Conservation (phyloP, 2,329 filamentous ascomycete species). For the Alternaria brassicicola region DNA sequence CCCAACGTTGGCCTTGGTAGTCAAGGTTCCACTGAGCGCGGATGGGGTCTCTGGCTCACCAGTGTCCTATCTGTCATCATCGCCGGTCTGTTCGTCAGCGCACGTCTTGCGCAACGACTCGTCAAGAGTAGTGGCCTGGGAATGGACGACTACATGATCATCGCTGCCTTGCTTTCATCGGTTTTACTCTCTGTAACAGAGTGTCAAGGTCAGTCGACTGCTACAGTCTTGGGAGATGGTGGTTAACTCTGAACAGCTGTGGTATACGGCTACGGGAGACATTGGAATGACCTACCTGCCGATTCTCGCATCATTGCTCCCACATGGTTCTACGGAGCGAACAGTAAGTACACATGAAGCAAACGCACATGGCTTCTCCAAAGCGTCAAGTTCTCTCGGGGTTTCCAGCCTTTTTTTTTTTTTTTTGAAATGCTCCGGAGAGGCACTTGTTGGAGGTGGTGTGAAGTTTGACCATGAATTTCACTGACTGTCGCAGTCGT, state of each 20-base stretch:
- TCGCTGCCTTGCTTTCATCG: conserved; percentile 26
- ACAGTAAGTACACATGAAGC: conserved; percentile 17
- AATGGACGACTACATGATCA: conserved; percentile 33
- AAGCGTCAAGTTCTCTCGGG: background rate
- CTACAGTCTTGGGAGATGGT: background rate
- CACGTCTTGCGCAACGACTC: conserved; percentile 24
- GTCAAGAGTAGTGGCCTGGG: conserved; percentile 26
- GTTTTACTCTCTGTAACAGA: conserved; percentile 29
- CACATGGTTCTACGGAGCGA: conserved; percentile 41
- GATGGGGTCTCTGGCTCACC: conserved; percentile 31
- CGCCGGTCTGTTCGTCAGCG: conserved; percentile 24
- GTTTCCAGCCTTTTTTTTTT: too few species aligned
- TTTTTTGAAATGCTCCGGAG: background rate
- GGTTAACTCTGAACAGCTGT: conserved; percentile 21
- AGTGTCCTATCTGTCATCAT: conserved; percentile 29
- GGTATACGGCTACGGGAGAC: conserved; percentile 30
- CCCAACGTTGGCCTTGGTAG: conserved; percentile 32
- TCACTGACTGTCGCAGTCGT: conserved; percentile 22
- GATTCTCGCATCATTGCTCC: conserved; percentile 25
- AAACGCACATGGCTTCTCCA: background rate
- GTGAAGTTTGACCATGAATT: background rate
- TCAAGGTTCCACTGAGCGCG: conserved; percentile 27
- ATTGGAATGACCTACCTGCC: conserved; percentile 19
- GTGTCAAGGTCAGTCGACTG: conserved; percentile 26
- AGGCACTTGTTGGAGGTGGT: background rate